These are phyloP conservation scores for Saccharomyces uvarum DNA, from an alignment of 1,139 yeast species.

Conservation along the genomic window DNA sequence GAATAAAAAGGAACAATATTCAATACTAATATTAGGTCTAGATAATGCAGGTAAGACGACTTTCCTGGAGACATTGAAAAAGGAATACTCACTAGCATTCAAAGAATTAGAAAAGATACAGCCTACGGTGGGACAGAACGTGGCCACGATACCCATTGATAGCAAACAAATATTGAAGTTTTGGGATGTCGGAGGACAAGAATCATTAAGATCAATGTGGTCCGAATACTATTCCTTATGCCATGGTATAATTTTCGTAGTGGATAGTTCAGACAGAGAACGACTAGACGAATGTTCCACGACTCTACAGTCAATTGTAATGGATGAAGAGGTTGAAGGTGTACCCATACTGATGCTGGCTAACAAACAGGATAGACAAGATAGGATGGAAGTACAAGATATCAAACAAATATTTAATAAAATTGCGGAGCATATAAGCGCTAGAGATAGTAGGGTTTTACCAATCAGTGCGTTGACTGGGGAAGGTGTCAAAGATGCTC, in stretches of 20 bases:
- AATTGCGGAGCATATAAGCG: conserved; percentile 74
- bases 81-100: conserved; percentile 37
- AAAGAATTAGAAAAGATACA: conserved; percentile 40
- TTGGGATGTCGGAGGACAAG: conserved; percentile 97
- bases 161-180: conserved; percentile 56
- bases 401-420: conserved; percentile 74
- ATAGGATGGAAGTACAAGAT: conserved; percentile 69
- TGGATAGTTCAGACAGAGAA: conserved; percentile 81
- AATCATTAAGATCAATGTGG: conserved; percentile 77
- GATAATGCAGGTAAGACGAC: conserved; percentile 97
- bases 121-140: conserved; percentile 76
- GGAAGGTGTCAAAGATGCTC: conserved; percentile 77
- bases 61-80: conserved; percentile 56
- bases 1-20: conserved; percentile 58
- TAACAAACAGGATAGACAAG: conserved; percentile 86
- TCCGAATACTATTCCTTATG: conserved; percentile 74
- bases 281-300: conserved; percentile 78
- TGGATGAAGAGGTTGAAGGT: conserved; percentile 55
- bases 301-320: conserved; percentile 34
- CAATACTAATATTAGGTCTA: conserved; percentile 75
- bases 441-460: conserved; percentile 80
- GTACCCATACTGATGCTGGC: conserved; percentile 92
- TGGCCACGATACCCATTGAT: conserved; percentile 44
- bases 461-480: conserved; percentile 87
- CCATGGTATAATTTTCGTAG: conserved; percentile 86